These are phyloP conservation scores for Coprinopsis strossmayeri DNA, from an alignment of 768 basidiomycete genomes.

Conservation along the genomic window DNA sequence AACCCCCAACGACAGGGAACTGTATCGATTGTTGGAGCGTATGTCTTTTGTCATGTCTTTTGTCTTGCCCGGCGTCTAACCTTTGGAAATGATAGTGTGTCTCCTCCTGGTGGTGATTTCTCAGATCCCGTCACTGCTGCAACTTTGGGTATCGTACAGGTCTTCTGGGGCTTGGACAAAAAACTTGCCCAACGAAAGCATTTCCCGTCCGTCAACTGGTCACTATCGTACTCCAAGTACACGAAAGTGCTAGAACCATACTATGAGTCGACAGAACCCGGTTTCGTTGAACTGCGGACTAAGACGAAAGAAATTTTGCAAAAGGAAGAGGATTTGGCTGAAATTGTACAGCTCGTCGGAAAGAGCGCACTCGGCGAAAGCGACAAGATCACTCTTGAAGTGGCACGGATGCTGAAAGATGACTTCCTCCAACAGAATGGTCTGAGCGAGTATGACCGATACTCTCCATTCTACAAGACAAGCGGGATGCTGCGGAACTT, in stretches of 20 bases:
- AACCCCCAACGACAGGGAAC: slow-evolving; percentile 85
- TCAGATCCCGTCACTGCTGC: slow-evolving; percentile 98
- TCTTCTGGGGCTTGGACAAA: slow-evolving; percentile 99
- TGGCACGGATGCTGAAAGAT: slow-evolving; percentile 95
- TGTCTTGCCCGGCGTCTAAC: slow-evolving; percentile 2
- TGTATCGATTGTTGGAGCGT: slow-evolving; percentile 99
- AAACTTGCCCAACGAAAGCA: slow-evolving; percentile 98
- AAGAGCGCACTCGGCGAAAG: slow-evolving; percentile 95
- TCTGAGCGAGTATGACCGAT: slow-evolving; percentile 96
- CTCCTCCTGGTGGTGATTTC: slow-evolving; percentile 98
- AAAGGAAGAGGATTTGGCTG: slow-evolving; percentile 97
- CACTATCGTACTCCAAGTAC: slow-evolving; percentile 98
- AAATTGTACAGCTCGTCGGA: slow-evolving; percentile 99
- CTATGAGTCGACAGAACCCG: slow-evolving; percentile 86
- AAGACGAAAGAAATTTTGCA: slow-evolving; percentile 96
- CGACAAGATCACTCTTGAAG: slow-evolving; percentile 98
- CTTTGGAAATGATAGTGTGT: slow-evolving; percentile 59
- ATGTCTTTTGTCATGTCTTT: slow-evolving; percentile 28
- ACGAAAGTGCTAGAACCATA: slow-evolving; percentile 88
- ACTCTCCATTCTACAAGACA: slow-evolving; percentile 99
- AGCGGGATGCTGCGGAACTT: slow-evolving; percentile 93
- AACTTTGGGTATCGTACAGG: slow-evolving; percentile 97
- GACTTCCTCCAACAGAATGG: slow-evolving; percentile 98
- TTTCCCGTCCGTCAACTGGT: slow-evolving; percentile 99
- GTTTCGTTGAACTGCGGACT: slow-evolving; percentile 91